Evolutionary conservation across 768 basidiomycete genomes (phyloP), one percentile per base, ranked within the genome.

Genomic region (Omphalotus guepiniiformis): DNA sequence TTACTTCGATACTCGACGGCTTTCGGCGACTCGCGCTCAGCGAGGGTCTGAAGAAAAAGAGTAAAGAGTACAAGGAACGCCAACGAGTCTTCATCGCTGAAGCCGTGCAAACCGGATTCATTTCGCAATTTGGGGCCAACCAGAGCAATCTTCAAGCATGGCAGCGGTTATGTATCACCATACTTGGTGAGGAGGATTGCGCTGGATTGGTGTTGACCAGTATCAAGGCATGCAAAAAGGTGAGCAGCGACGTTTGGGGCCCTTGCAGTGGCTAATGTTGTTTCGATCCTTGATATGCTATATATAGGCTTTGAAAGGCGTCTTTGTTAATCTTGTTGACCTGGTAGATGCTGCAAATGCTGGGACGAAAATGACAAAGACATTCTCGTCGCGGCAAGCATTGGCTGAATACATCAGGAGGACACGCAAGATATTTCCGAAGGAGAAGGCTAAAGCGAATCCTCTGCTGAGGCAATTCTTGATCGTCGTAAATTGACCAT

Each of bases 301-400:
- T 30, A 6, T 16, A 45, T 34, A 57, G 56, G 40, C 49, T 2
- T 46, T 57, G 7, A 42, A 39, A 8, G 54, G 56, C 6, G 47
- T 15, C n/a, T 57, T 28, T 21, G 54, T 57, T 15, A 57, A 57
- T 22, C 44, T 57, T 29, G 56, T 57, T 12, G 56, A 57, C 46
- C 42, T 57, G 2, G 47, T 28, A 8, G 22, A 32, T 13, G 44
- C 49, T 12, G 54, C 48, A 19, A 37, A 6, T 18, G 42, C 43
- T 13, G 49, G 50, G 37, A 15, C n/a, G 11, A 45, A 21, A 9
- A 18, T 45, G 11, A 9, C 4, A 6, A 42, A 26, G 36, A 50
- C 29, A 23, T 57, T 49, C 45, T 47, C 27, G 8, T 37, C 19
- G 7, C 7, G n/a, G 12, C 48, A 45, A 38, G 38, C 12, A 3